Percentiles rank a stretch among this genome's conserved stretches.
These are phyloP conservation scores for Hymenoscyphus salicellus DNA, from an alignment of 2,329 filamentous ascomycete species.

Conservation along the genomic window DNA sequence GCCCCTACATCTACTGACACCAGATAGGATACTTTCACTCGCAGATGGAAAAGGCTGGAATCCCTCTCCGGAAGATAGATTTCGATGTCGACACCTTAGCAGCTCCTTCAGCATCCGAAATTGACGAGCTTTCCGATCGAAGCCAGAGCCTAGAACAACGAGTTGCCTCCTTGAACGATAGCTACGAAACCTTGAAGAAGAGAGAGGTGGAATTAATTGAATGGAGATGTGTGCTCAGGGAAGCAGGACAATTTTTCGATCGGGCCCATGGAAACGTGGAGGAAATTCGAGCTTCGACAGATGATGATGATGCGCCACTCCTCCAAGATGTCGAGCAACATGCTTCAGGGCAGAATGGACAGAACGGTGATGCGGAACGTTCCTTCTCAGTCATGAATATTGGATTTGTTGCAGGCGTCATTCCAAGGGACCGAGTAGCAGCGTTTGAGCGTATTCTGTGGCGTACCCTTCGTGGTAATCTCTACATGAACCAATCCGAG, in stretches of 20 bases:
- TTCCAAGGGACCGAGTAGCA: slow-evolving; percentile 85
- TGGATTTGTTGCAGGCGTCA: slow-evolving; percentile 95
- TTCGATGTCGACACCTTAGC: slow-evolving; percentile 85
- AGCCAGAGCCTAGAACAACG: slow-evolving; percentile 90
- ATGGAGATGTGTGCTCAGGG: slow-evolving; percentile 95
- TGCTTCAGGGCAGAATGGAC: slow-evolving; percentile 54
- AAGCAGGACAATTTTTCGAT: slow-evolving; percentile 97
- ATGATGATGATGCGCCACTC: slow-evolving; percentile 83
- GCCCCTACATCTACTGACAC: slow-evolving; percentile 16
- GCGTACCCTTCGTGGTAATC: slow-evolving; percentile 92
- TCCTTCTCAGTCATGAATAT: slow-evolving; percentile 99
- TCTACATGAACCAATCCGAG: slow-evolving; percentile 99
- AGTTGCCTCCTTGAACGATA: slow-evolving; percentile 88
- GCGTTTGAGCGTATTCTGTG: slow-evolving; percentile 97
- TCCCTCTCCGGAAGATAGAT: slow-evolving; percentile 83
- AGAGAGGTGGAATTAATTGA: slow-evolving; percentile 94
- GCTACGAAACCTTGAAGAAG: slow-evolving; percentile 97
- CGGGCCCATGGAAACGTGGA: slow-evolving; percentile 94
- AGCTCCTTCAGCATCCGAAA: slow-evolving; percentile 86
- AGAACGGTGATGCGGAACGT: slow-evolving; percentile 58
- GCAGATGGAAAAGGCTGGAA: slow-evolving; percentile 91
- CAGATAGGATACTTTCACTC: slow-evolving; percentile 79
- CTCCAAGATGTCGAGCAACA: slow-evolving; percentile 91
- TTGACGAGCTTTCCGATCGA: slow-evolving; percentile 90
- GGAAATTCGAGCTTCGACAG: slow-evolving; percentile 86